Percentiles rank a stretch among this genome's conserved stretches.
Evolutionary conservation across 306 rosid species (phyloP).

Genomic region (Cicer arietinum): DNA sequence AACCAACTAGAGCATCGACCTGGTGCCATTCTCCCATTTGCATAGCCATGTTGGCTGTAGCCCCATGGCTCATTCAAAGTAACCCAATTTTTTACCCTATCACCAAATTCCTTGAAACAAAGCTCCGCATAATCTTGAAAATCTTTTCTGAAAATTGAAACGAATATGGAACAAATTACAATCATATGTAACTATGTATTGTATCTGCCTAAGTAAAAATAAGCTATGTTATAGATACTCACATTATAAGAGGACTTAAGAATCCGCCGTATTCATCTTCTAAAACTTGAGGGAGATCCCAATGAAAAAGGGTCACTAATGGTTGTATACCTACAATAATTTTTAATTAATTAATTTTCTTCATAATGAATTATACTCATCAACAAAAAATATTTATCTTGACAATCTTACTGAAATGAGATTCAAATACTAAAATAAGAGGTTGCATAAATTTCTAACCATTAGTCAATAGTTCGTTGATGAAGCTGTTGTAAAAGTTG

Average conservation of each 20-base stretch:
- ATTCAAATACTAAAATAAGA: too few relatives aligned
- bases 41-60: not conserved
- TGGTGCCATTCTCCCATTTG: constrained; percentile 29
- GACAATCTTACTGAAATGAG: too few relatives aligned
- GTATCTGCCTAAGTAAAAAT: too few relatives aligned
- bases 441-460: not conserved
- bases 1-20: constrained; percentile 52
- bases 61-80: not conserved
- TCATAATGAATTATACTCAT: too few relatives aligned
- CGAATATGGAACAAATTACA: not conserved
- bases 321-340: constrained; percentile 16
- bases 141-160: not conserved
- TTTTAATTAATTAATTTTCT: too few relatives aligned
- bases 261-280: constrained; percentile 61
- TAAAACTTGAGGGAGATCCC: constrained; percentile 50
- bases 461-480: not conserved
- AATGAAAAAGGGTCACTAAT: constrained; percentile 41
- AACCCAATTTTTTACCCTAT: not conserved
- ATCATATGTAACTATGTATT: too few relatives aligned
- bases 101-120: not conserved
- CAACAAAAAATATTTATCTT: too few relatives aligned
- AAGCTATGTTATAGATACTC: not conserved
- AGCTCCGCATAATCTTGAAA: not conserved
- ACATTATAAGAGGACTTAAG: constrained; percentile 28
- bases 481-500: not conserved